Percentiles rank a stretch among this genome's conserved stretches.
Evolutionary conservation across 2,329 filamentous ascomycete species (phyloP).

Genomic region (Bimuria novae-zelandiae): DNA sequence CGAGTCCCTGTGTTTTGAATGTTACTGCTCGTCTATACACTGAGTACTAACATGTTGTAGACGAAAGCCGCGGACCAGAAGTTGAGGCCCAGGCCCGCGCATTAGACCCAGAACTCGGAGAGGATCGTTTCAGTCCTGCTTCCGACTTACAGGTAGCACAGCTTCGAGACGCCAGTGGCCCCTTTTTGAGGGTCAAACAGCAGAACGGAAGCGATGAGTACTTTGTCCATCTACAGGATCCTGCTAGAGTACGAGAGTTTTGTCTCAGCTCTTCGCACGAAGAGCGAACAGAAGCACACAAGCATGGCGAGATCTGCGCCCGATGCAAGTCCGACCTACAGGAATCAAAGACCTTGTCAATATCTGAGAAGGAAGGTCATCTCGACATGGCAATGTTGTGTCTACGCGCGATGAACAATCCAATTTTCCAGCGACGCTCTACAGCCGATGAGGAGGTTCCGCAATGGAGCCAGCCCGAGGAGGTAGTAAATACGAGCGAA

Average conservation of each 20-base stretch:
- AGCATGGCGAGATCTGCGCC: background rate
- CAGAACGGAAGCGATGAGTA: background rate
- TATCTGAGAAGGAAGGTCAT: constrained; percentile 16
- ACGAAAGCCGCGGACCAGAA: background rate
- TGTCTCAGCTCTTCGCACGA: constrained; percentile 3
- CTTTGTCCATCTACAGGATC: constrained; percentile 8
- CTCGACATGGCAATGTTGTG: constrained; percentile 13
- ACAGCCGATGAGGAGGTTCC: background rate
- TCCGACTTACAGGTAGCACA: constrained; percentile 14
- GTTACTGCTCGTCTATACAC: background rate
- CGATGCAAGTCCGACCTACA: constrained; percentile 9
- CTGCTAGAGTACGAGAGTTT: constrained; percentile 9
- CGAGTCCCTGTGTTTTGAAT: background rate
- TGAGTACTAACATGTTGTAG: background rate
- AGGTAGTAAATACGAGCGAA: background rate
- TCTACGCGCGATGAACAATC: constrained; percentile 17
- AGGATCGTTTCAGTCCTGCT: background rate
- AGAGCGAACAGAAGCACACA: background rate
- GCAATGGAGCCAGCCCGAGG: background rate
- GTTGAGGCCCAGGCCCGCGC: background rate
- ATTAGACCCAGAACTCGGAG: background rate
- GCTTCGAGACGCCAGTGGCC: constrained; percentile 9
- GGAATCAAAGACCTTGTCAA: constrained; percentile 1
- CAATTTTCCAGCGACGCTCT: constrained; percentile 12
- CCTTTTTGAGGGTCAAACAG: constrained; percentile 11